Conservation (phyloP, 2,329 filamentous ascomycete species). For the Xylariaceae sp. region DNA sequence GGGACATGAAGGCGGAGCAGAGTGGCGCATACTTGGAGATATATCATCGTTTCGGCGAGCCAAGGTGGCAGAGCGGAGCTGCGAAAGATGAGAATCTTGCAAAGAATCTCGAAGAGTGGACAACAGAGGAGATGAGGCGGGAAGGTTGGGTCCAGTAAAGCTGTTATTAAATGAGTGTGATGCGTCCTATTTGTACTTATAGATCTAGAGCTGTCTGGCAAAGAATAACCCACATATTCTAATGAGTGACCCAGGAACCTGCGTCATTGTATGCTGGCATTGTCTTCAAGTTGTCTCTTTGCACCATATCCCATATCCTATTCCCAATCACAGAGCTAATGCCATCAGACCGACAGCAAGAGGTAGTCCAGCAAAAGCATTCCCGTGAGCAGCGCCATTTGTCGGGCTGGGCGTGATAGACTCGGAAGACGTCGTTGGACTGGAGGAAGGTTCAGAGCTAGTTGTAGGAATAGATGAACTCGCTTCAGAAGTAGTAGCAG, state of each 20-base stretch:
- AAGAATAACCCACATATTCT: neutral
- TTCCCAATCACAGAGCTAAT: neutral
- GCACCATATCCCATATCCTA: neutral
- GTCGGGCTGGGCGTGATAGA: constrained; percentile 1
- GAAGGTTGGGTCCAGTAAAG: constrained; percentile 27
- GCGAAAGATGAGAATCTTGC: constrained; percentile 33
- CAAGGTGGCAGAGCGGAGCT: constrained; percentile 30
- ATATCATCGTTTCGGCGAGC: constrained; percentile 27
- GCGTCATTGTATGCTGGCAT: neutral
- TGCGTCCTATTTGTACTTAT: neutral
- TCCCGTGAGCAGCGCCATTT: neutral
- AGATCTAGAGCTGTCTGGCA: neutral
- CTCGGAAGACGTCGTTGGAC: constrained; percentile 5
- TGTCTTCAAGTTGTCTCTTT: no score
- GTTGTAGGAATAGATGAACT: constrained; percentile 1
- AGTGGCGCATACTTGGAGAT: constrained; percentile 34
- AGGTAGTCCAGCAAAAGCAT: neutral
- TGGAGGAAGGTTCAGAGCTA: constrained; percentile 3
- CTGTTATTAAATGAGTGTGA: neutral
- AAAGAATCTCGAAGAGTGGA: constrained; percentile 33
- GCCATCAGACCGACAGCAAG: neutral
- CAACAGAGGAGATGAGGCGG: constrained; percentile 28
- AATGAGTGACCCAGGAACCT: constrained; percentile 14
- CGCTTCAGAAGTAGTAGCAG: neutral
- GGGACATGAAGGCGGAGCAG: constrained; percentile 35